Evolutionary conservation across 495 filamentous ascomycete species (phyloP), one percentile per base, ranked within the genome.

Genomic region (Letharia lupina): DNA sequence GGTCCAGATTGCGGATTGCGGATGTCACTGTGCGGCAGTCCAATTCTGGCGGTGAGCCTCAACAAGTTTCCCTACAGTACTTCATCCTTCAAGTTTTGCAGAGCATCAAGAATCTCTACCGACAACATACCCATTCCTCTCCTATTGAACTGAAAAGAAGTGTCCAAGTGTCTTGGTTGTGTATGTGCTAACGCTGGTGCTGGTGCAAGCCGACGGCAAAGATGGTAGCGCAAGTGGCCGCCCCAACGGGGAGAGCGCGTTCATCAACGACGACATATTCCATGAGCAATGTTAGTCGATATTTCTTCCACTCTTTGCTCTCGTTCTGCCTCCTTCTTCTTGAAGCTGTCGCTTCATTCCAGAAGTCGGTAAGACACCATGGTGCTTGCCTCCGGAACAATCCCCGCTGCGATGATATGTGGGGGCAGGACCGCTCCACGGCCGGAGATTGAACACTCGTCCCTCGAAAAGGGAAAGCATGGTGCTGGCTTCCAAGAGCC

Each of bases 281-380:
- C 35, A 67, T 67, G 66, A 67, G 66, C 56, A 67, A 67, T 67
- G 66, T 67, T 44, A 67, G 66, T 67, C 16, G 28, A 40, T 64
- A 10, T 20, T 58, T 20, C 37, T 41, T 37, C 42, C 18, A 5
- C 31, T 45, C 10, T 59, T 20, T 39, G 13, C 9, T 31, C 4
- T 13, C 31, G 15, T 57, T 63, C 39, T 18, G 6, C 31, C n/a
- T 59, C 1, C 31, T 31, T 59, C 41, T 33, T 23, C 18, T 28
- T 1, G 23, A 28, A 28, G 23, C 23, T 28, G 23, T 28, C 23
- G 23, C 23, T 28, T 28, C 23, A 28, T 28, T 28, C 23, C 23
- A 28, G 23, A 28, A 28, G 23, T 28, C 23, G 23, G 23, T 28
- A 28, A 28, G 23, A 28, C 1, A 28, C 23, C 23, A 28, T 28